phyloP scores from a whole-genome alignment of 768 basidiomycete genomes.

The Rhodotorula sphaerocarpa region DNA sequence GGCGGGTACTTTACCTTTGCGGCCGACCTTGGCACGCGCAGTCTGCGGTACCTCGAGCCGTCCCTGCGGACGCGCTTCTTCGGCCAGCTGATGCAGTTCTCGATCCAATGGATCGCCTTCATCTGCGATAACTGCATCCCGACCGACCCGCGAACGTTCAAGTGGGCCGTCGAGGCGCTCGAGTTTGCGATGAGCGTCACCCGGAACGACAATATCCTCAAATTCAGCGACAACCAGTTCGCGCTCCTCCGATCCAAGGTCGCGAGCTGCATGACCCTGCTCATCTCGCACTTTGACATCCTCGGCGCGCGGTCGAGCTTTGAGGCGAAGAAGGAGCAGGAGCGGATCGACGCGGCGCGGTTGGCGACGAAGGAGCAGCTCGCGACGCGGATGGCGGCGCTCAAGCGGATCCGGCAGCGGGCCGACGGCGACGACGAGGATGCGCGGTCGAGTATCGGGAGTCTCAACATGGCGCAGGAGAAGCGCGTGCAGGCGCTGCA shows the following conservation, averaged over 20 bases:
- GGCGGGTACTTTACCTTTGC: constrained; percentile 94
- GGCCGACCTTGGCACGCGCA: constrained; percentile 89
- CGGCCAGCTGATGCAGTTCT: constrained; percentile 72
- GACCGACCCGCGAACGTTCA: constrained; percentile 88
- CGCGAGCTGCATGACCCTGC: constrained; percentile 89
- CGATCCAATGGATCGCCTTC: constrained; percentile 96
- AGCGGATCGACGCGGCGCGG: constrained; percentile 59
- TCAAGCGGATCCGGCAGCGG: constrained; percentile 17
- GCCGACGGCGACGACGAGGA: constrained; percentile 22
- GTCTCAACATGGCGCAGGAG: constrained; percentile 28
- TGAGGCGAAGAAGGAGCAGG: constrained; percentile 83
- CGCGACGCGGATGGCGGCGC: constrained; percentile 25
- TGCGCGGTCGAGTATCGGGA: constrained; percentile 16
- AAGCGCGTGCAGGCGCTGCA: constrained; percentile 55
- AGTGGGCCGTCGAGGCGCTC: constrained; percentile 93
- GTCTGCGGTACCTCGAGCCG: constrained; percentile 77
- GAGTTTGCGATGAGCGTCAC: constrained; percentile 86
- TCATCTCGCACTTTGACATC: constrained; percentile 96
- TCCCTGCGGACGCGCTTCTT: constrained; percentile 63
- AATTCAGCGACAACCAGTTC: constrained; percentile 81
- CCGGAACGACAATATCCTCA: constrained; percentile 75
- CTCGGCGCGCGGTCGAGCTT: constrained; percentile 81
- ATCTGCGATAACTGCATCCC: constrained; percentile 97
- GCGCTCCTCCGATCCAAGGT: constrained; percentile 82
- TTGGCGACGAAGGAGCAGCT: constrained; percentile 37